A percentile compares a stretch with the other conserved stretches of the same genome.
These are phyloP conservation scores for Aspergillus olivimuriae DNA, from an alignment of 495 filamentous ascomycete genomes.

Conservation along the genomic window DNA sequence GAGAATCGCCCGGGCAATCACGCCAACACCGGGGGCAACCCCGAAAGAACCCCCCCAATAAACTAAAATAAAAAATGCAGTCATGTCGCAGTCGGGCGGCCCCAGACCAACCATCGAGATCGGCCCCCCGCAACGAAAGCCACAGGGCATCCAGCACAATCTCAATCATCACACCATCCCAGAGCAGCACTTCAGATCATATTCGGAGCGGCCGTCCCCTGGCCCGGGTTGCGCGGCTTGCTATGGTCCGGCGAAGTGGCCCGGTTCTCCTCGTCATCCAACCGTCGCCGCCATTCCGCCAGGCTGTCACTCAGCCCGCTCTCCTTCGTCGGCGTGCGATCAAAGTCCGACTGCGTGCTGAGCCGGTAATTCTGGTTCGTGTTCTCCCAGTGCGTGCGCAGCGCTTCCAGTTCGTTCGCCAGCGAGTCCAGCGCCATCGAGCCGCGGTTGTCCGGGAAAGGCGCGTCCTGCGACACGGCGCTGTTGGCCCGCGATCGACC, in stretches of 20 bases:
- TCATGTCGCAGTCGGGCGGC: too few relatives aligned
- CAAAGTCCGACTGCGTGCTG: slow-evolving; percentile 80
- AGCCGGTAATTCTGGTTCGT: slow-evolving; percentile 91
- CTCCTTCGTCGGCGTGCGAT: slow-evolving; percentile 54
- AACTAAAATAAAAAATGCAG: too few relatives aligned
- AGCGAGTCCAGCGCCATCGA: slow-evolving; percentile 85
- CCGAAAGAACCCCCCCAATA: too few relatives aligned
- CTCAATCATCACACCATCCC: slow-evolving; percentile 12
- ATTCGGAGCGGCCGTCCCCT: slow-evolving; percentile 20
- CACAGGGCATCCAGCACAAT: slow-evolving; percentile 8
- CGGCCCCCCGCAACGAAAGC: background rate
- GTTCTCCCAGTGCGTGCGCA: slow-evolving; percentile 88
- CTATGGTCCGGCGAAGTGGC: slow-evolving; percentile 21
- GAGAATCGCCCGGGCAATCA: too few relatives aligned
- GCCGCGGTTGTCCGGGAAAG: slow-evolving; percentile 62
- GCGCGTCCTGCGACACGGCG: slow-evolving; percentile 50
- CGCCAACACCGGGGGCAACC: background rate
- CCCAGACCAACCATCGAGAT: too few relatives aligned
- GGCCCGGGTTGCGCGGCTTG: slow-evolving; percentile 21
- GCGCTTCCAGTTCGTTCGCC: slow-evolving; percentile 81
- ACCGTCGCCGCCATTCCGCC: slow-evolving; percentile 66
- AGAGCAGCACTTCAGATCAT: slow-evolving; percentile 28
- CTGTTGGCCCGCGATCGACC: slow-evolving; percentile 37
- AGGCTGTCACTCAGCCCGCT: slow-evolving; percentile 58
- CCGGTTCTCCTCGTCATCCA: slow-evolving; percentile 56